Evolutionary conservation across 495 filamentous ascomycete genomes (phyloP), one percentile per base, ranked within the genome.

Genomic region (Penicillium antarcticum): DNA sequence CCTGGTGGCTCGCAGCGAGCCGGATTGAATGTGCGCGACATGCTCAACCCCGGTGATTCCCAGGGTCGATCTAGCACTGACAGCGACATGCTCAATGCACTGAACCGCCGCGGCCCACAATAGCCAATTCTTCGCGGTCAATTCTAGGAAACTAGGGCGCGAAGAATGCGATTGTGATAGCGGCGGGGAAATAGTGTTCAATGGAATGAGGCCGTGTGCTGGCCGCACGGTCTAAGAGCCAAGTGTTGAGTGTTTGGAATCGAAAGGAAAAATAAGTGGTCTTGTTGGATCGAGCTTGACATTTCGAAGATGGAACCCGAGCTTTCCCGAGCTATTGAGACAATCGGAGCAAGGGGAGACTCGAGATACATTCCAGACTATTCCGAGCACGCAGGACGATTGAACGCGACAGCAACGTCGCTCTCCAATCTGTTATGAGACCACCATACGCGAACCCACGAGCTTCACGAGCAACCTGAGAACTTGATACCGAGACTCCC

Each of bases 71-170:
- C 76, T 34, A 78, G 71, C 50, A 75, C 77, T 13, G 79, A 82
- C 53, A 81, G 72, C 48, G 73, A 78, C 51, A 82, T 82, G 79
- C 67, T 82, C 39, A 78, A 80, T 58, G 73, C 75, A 34, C 56
- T 82, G 50, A 78, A 80, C 52, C 73, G 76, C 29, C 72, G 71
- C 18, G 72, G 69, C 5, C 62, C 65, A 32, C 60, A 58, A 34
- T 58, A 69, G 52, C 59, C 58, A 47, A 19, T 12, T 19, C 19
- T 19, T 10, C 10, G 35, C 14, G 14, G 24, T 17, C 21, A 42
- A 41, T 36, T 14, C 38, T 34, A 53, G 45, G 50, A 51, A 53
- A 19, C 26, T 29, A 29, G 26, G 11, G 36, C 40, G 35, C 14
- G 41, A 50, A 43, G 34, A 57, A 21, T 52, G 32, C 42, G 38